Conservation (phyloP, 371 early-diverging fungal genomes). For the Circinella umbellata region DNA sequence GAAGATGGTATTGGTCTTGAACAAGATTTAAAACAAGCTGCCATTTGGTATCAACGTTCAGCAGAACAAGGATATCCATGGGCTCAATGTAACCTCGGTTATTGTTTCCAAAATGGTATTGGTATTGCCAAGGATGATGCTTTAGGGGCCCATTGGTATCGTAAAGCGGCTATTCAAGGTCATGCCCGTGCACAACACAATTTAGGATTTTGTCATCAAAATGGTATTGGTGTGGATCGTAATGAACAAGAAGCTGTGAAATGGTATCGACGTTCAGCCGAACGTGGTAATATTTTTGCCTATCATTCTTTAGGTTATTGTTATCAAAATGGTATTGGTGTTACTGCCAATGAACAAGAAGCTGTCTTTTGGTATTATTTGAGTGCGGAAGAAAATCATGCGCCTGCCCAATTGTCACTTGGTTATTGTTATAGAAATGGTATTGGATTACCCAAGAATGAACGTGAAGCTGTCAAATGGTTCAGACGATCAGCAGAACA, state of each 20-base stretch:
- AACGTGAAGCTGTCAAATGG: constrained; percentile 71
- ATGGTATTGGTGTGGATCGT: constrained; percentile 74
- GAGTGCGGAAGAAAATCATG: constrained; percentile 65
- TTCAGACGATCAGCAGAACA: constrained; percentile 68
- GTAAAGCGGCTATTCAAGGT: constrained; percentile 76
- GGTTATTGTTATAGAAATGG: constrained; percentile 80
- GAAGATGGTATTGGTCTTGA: constrained; percentile 80
- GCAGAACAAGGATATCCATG: constrained; percentile 64
- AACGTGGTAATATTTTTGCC: constrained; percentile 78
- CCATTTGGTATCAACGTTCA: constrained; percentile 73
- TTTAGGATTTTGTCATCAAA: constrained; percentile 86
- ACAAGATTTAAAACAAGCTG: constrained; percentile 45
- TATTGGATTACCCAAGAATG: constrained; percentile 70
- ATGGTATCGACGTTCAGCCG: constrained; percentile 77
- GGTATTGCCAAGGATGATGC: constrained; percentile 67
- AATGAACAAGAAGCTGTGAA: constrained; percentile 66
- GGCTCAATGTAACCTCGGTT: constrained; percentile 81
- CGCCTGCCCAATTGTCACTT: constrained; percentile 76
- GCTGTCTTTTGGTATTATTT: constrained; percentile 75
- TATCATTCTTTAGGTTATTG: constrained; percentile 84
- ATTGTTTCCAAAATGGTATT: constrained; percentile 85
- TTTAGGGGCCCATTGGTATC: constrained; percentile 80
- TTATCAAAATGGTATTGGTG: constrained; percentile 88
- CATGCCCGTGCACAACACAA: constrained; percentile 86
- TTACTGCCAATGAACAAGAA: constrained; percentile 62